Evolutionary conservation across 805 yeast genomes (phyloP).

Genomic region (Yarrowia deformans): DNA sequence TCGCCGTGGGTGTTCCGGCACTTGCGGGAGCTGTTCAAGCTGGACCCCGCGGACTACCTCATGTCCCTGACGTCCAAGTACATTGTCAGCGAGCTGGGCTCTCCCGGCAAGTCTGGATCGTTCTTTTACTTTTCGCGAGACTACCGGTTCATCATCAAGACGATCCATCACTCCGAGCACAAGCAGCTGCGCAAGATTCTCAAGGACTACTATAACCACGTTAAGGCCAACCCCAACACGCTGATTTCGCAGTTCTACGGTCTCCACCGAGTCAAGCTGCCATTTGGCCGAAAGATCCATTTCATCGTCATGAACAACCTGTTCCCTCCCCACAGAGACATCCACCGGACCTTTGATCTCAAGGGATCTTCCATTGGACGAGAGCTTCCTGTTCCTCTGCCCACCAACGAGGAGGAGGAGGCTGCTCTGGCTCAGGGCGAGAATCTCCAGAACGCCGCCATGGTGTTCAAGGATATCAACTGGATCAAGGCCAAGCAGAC

Average conservation of each 20-base stretch:
- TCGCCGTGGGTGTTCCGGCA: conserved; percentile 94
- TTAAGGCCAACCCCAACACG: conserved; percentile 84
- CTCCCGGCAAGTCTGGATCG: conserved; percentile 97
- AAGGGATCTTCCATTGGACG: conserved; percentile 93
- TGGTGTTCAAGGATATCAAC: conserved; percentile 84
- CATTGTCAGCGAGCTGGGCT: conserved; percentile 86
- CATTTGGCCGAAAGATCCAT: conserved; percentile 81
- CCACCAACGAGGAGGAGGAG: conserved; percentile 36
- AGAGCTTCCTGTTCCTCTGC: conserved; percentile 48
- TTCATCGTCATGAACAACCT: conserved; percentile 96
- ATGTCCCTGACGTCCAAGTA: conserved; percentile 92
- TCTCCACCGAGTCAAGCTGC: conserved; percentile 89
- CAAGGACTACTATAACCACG: conserved; percentile 79
- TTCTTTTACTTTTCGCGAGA: conserved; percentile 95
- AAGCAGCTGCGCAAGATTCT: conserved; percentile 76
- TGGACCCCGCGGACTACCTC: conserved; percentile 95
- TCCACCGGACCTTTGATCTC: conserved; percentile 85
- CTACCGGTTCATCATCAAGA: conserved; percentile 91
- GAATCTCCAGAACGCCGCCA: conserved; percentile 43
- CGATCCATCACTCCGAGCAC: conserved; percentile 94
- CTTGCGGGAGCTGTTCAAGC: conserved; percentile 75
- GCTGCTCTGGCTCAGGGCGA: conserved; percentile 40
- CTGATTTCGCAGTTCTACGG: conserved; percentile 96
- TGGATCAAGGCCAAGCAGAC: conserved; percentile 74
- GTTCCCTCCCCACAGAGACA: conserved; percentile 90